Percentiles rank a stretch among this genome's conserved stretches.
These are phyloP conservation scores for Cordyceps sp. DNA, from an alignment of 2,329 filamentous ascomycete species.

Conservation along the genomic window DNA sequence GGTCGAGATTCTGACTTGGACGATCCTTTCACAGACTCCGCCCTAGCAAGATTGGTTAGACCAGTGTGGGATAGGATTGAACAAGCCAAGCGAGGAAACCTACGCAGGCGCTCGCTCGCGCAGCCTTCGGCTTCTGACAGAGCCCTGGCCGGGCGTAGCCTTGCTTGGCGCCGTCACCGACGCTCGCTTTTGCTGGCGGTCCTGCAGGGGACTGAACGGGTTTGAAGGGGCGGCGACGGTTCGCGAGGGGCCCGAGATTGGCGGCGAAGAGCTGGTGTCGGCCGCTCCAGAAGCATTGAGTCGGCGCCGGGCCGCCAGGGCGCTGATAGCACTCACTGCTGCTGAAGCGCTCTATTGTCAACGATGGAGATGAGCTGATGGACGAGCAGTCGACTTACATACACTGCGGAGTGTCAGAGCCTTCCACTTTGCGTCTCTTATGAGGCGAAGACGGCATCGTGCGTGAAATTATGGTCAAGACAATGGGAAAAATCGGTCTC, in stretches of 20 bases:
- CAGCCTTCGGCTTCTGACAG: background rate
- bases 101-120: background rate
- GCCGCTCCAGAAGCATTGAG: conserved; percentile 6
- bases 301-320: conserved; percentile 17
- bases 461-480: background rate
- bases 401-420: conserved; percentile 13
- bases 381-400: conserved; percentile 3
- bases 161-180: conserved; percentile 7
- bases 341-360: conserved; percentile 1
- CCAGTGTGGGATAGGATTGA: too few species aligned
- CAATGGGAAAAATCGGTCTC: background rate
- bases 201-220: conserved; percentile 13
- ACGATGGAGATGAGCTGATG: background rate
- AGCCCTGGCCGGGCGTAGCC: background rate
- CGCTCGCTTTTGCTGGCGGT: conserved; percentile 3
- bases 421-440: conserved; percentile 18
- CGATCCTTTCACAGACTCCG: too few species aligned
- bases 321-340: conserved; percentile 19
- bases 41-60: too few species aligned
- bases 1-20: too few species aligned
- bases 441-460: conserved; percentile 9
- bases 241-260: too few species aligned
- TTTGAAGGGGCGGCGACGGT: conserved; percentile 8
- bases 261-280: conserved; percentile 1
- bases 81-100: background rate